Evolutionary conservation across 805 yeast genomes (phyloP), one percentile per base, ranked within the genome.

Genomic region (Metschnikowia chrysomelidarum): DNA sequence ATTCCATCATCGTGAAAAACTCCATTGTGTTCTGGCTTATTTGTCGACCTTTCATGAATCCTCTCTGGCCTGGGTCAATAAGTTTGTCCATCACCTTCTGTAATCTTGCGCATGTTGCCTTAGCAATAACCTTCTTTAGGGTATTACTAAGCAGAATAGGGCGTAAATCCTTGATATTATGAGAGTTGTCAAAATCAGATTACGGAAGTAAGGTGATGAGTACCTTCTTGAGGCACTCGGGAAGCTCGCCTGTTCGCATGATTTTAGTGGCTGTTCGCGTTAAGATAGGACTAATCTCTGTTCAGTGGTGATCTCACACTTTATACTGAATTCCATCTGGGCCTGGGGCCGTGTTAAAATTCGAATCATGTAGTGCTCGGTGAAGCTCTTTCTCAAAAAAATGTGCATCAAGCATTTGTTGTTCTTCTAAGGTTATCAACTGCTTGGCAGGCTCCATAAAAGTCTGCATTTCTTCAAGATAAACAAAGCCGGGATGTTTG

Each of bases 1-100:
- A 13, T 5, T 28, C 28, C 3, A 32, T 13, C 34, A 38, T 24
- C 10, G 41, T 27, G 25, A 24, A 33, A 15, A 32, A 24, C 27
- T 27, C 36, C 20, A 31, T 20, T 5, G 32, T 32, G 13, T 32
- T 37, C 19, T 32, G 30, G 17, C 23, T 19, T 15, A 32, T 37
- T 15, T 29, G 23, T 11, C 82, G 82, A 82, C 82, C 76, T 11
- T 22, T 17, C n/a, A 31, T 32, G 14, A 36, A 36, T 9, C 40
- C 40, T n/a, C 32, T 25, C 17, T 36, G 40, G 14, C 27, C 12
- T 8, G 24, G 32, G 15, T 29, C 33, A 9, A 36, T 23, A 10
- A 36, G 29, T 4, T 16, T 14, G 7, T 19, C 27, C 15, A 31
- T 21, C 6, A 30, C 21, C 19, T 8, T 16, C 12, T 23, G 27